Conservation (phyloP, 1,284 basidiomycete species). For the Grifola frondosa region DNA sequence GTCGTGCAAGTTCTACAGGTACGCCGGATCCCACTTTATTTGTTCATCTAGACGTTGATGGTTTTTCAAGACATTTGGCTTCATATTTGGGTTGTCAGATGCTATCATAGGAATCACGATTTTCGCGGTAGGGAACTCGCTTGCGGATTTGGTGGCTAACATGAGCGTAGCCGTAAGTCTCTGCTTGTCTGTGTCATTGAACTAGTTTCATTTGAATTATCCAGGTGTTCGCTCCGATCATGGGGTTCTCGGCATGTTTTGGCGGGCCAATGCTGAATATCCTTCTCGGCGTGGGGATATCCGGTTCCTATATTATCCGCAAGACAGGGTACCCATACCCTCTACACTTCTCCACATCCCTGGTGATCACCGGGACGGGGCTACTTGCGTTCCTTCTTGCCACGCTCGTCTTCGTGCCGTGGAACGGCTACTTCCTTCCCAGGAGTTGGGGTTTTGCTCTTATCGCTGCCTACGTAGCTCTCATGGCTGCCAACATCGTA, state of each 20-base stretch:
- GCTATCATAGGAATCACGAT: conserved; percentile 96
- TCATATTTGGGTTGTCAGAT: conserved; percentile 93
- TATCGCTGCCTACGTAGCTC: conserved; percentile 68
- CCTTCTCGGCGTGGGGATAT: conserved; percentile 84
- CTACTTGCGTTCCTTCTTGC: conserved; percentile 71
- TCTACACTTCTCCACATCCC: conserved; percentile 79
- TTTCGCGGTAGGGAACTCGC: conserved; percentile 94
- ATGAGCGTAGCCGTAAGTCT: conserved; percentile 82
- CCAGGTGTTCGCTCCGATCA: conserved; percentile 79
- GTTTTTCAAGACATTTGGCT: conserved; percentile 74
- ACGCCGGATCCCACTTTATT: conserved; percentile 16
- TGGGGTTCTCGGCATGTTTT: conserved; percentile 94
- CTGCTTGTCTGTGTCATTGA: not conserved
- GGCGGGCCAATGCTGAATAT: conserved; percentile 97
- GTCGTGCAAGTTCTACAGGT: conserved; percentile 88
- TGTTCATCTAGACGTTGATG: not conserved
- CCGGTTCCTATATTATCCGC: conserved; percentile 71
- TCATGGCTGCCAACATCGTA: conserved; percentile 74
- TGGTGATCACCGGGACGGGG: conserved; percentile 81
- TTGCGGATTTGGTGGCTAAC: conserved; percentile 96
- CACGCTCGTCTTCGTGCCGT: conserved; percentile 84
- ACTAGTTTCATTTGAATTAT: not conserved
- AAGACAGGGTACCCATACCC: conserved; percentile 60
- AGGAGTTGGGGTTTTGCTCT: conserved; percentile 79
- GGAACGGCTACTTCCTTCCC: conserved; percentile 81